Evolutionary conservation across 2,329 filamentous ascomycete species (phyloP).

Genomic region (Mariannaea elegans): DNA sequence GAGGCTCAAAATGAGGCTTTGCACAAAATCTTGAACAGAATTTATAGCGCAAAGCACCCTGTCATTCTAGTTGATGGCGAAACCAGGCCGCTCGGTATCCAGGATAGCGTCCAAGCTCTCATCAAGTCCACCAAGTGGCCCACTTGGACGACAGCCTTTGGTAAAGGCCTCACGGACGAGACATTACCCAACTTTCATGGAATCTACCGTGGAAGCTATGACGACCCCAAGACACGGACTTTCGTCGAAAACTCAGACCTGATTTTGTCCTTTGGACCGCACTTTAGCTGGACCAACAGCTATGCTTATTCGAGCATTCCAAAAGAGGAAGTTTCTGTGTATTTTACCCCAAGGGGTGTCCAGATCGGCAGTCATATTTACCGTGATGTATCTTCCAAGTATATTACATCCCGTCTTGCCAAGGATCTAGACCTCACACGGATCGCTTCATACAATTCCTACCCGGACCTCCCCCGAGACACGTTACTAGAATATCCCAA

Average conservation of each 20-base stretch:
- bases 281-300: slow-evolving; percentile 56
- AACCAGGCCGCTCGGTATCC: slow-evolving; percentile 51
- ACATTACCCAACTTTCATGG: slow-evolving; percentile 57
- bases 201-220: slow-evolving; percentile 56
- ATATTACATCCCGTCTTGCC: slow-evolving; percentile 34
- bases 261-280: slow-evolving; percentile 56
- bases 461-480: slow-evolving; percentile 41
- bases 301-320: slow-evolving; percentile 50
- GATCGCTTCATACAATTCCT: slow-evolving; percentile 35
- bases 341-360: slow-evolving; percentile 45
- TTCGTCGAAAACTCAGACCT: slow-evolving; percentile 55
- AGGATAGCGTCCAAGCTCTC: slow-evolving; percentile 52
- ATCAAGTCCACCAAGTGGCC: slow-evolving; percentile 55
- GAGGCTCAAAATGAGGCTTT: slow-evolving; percentile 42
- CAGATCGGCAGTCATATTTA: slow-evolving; percentile 42
- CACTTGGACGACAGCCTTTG: slow-evolving; percentile 57
- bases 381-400: slow-evolving; percentile 40
- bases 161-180: slow-evolving; percentile 62
- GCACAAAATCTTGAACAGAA: slow-evolving; percentile 47
- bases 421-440: slow-evolving; percentile 34
- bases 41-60: slow-evolving; percentile 57
- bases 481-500: slow-evolving; percentile 27
- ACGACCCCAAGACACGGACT: slow-evolving; percentile 39
- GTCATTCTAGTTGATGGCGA: slow-evolving; percentile 63
- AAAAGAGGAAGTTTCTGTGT: slow-evolving; percentile 42